phyloP scores from a whole-genome alignment of 805 yeast genomes.

The Komagataella mondaviorum region DNA sequence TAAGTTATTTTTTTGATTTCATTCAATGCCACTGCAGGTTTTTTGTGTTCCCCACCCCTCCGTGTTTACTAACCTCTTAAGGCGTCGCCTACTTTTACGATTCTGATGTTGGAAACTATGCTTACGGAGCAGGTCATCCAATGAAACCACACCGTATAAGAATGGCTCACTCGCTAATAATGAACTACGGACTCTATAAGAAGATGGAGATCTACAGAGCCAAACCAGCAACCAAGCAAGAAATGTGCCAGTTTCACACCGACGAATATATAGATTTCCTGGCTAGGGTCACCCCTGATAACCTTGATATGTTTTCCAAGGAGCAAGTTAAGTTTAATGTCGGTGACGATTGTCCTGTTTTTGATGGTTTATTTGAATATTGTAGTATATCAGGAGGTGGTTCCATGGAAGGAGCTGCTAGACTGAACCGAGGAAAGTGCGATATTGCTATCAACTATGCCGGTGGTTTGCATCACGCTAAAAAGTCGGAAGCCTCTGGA shows the following conservation, averaged over 20 bases:
- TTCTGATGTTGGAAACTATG: slow-evolving; percentile 94
- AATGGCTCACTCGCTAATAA: slow-evolving; percentile 94
- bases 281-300: slow-evolving; percentile 85
- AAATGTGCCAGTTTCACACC: slow-evolving; percentile 96
- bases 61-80: slow-evolving; percentile 10
- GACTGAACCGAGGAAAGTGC: slow-evolving; percentile 68
- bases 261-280: slow-evolving; percentile 94
- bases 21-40: neutral
- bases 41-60: neutral
- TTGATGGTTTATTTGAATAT: slow-evolving; percentile 66
- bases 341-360: slow-evolving; percentile 88
- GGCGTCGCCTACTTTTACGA: slow-evolving; percentile 73
- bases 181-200: slow-evolving; percentile 93
- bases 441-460: slow-evolving; percentile 91
- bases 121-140: slow-evolving; percentile 97
- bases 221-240: slow-evolving; percentile 95
- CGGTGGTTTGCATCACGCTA: slow-evolving; percentile 91
- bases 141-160: slow-evolving; percentile 98
- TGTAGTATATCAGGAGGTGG: slow-evolving; percentile 81
- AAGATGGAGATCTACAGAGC: slow-evolving; percentile 97
- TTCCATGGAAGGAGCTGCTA: slow-evolving; percentile 80
- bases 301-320: slow-evolving; percentile 71
- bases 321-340: slow-evolving; percentile 90
- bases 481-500: slow-evolving; percentile 80
- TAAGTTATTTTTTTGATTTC: slow-evolving; percentile 11